Evolutionary conservation across 768 basidiomycete species (phyloP).

Genomic region (Boletus subcaerulescens): DNA sequence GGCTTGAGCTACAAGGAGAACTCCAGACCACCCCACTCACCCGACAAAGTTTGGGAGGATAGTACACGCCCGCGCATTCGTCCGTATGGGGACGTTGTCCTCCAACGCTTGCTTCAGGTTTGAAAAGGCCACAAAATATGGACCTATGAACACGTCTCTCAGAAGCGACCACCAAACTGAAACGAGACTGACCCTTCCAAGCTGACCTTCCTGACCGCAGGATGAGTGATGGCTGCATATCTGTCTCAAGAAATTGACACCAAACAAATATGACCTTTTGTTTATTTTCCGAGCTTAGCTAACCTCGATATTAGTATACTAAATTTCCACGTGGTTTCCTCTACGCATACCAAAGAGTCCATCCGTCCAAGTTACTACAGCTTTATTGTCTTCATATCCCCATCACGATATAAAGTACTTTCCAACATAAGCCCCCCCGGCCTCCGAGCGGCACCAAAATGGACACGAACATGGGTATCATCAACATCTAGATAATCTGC

Average conservation of each 20-base stretch:
- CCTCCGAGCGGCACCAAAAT: background rate
- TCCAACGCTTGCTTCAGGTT: conserved; percentile 77
- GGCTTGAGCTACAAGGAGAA: background rate
- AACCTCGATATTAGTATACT: background rate
- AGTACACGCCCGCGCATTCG: conserved; percentile 85
- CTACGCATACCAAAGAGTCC: no score
- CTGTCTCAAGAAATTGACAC: no score
- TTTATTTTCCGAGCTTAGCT: conserved; percentile 3
- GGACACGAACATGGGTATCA: background rate
- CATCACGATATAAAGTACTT: background rate
- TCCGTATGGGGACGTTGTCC: conserved; percentile 83
- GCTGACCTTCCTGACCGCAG: conserved; percentile 71
- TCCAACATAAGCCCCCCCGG: no score
- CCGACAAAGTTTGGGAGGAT: conserved; percentile 96
- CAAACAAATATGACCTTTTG: conserved; percentile 2
- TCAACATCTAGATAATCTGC: background rate
- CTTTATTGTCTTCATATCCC: no score
- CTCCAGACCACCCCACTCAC: conserved; percentile 41
- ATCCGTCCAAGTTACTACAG: no score
- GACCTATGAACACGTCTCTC: conserved; percentile 50
- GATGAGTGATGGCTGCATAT: conserved; percentile 62
- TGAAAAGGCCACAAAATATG: conserved; percentile 92
- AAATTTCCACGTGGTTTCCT: no score
- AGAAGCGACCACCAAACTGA: background rate
- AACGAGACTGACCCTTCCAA: conserved; percentile 63